Base-by-base conservation (phyloP, 1,284 basidiomycete species). In the Sporisorium iseilematis-ciliati region DNA sequence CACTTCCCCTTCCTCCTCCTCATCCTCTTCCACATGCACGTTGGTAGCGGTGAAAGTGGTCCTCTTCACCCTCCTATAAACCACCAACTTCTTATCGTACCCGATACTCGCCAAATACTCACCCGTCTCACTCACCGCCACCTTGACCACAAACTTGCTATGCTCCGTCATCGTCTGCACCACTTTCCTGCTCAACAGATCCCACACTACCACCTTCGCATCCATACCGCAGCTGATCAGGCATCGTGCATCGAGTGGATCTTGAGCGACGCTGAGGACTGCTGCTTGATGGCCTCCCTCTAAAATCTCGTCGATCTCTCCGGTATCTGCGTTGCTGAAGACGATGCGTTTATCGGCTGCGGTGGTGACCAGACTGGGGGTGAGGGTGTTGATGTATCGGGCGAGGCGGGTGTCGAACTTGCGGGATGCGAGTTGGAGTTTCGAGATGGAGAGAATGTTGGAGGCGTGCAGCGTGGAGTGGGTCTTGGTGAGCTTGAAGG, bases 181-280 rank as follows among this genome's bases (percentile, higher is more conserved):
- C 4, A 73, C 58, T 26, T 42, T 51, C 8, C 70, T 50, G 41
- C 41, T 68, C 42, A 63, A 40, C 49, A 79, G 52, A 57, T 83
- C 81, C 80, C 80, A 82, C 21, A 83, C 59, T 11, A 83, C 69
- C 40, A 82, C 75, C 7, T 50, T 77, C 12, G 70, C 80, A 26
- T 84, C 82, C 80, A 83, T 83, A 0, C 82, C 79, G 2, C 73
- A 72, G 29, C 73, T 80, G 38, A 82, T 51, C 21, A 80, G 50
- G 38, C 78, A 81, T 25, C 77, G 42, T 8, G 71, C 45, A 46
- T 77, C 57, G 18, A 26, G 12, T 2, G 82, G 72, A 38, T 82
- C 75, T 42, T 83, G 81, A 0, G 72, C 78, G 5, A 78, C 52
- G 45, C 65, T 51, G 18, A 84, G 57, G 10, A 83, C 78, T 3